Evolutionary conservation across 805 yeast species (phyloP).

Genomic region (Teunomyces panamensis): DNA sequence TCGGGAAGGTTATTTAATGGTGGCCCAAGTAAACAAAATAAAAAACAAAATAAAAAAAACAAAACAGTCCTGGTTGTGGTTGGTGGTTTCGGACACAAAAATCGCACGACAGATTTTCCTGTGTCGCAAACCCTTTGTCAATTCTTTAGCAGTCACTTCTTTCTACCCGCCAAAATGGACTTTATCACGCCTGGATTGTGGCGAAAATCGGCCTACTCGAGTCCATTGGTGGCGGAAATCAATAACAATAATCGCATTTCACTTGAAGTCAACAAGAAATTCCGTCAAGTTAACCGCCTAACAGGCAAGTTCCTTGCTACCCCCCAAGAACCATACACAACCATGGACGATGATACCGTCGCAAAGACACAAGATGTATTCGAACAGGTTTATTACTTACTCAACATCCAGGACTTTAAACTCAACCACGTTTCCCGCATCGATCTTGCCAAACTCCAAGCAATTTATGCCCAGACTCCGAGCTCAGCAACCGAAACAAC

Average conservation of each 20-base stretch:
- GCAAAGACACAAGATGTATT: constrained; percentile 15
- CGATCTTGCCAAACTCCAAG: constrained; percentile 3
- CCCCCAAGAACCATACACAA: constrained; percentile 10
- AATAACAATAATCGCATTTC: constrained; percentile 33
- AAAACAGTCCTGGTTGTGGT: too few relatives aligned
- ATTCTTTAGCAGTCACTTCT: neutral
- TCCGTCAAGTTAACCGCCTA: constrained; percentile 18
- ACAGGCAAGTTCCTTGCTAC: constrained; percentile 22
- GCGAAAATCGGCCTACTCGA: constrained; percentile 12
- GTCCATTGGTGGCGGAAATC: constrained; percentile 12
- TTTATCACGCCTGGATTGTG: constrained; percentile 18
- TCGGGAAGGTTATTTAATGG: too few relatives aligned
- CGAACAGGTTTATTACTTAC: constrained; percentile 20
- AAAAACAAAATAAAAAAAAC: too few relatives aligned
- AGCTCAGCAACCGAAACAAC: neutral
- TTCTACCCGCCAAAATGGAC: constrained; percentile 16
- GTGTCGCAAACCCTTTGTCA: neutral
- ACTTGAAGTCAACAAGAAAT: constrained; percentile 18
- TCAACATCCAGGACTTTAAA: constrained; percentile 18
- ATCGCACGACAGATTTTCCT: neutral
- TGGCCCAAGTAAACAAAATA: too few relatives aligned
- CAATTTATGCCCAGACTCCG: constrained; percentile 1
- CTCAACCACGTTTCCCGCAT: constrained; percentile 7
- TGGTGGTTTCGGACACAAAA: neutral
- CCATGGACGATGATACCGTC: neutral